Evolutionary conservation across 257 asterid genomes (phyloP), one percentile per base, ranked within the genome.

Genomic region (Paraleonurus japonicus): DNA sequence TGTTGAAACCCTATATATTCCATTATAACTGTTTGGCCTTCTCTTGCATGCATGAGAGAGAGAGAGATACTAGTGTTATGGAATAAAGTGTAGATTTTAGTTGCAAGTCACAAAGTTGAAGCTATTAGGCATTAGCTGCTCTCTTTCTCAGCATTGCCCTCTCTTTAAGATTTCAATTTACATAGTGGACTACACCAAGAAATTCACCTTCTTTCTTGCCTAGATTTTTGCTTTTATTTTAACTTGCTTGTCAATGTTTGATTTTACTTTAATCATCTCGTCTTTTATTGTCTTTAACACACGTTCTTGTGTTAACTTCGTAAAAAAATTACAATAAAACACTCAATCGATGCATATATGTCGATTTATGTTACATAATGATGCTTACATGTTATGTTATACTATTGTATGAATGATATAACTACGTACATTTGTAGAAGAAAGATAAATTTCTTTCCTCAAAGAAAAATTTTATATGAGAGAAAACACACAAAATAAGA

Each of bases 101-200:
- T 59, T 48, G 75, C 78, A 77, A 59, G 81, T 67, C 63, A 78
- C 81, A 78, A 78, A 78, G 54, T 67, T 72, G 60, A 61, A 67
- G 16, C 70, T 60, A 13, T 22, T 23, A 3, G 26, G 3, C 22
- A 51, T 63, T 48, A n/a, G 22, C 69, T 53, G 10, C 24, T 51
- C 59, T 51, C 27, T 51, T 74, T 41, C 60, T 43, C 16, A 24
- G 47, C 30, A n/a, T n/a, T 60, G 35, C 7, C 7, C 30, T 6
- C 23, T 23, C 71, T 37, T 62, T 63, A 39, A 73, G 33, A 63
- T 43, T 51, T 22, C 16, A 11, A 17, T 20, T 35, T 69, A 10
- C 15, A 8, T 19, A 19, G 69, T 64, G 69, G 69, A 64, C 55
- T 22, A 43, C 24, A 59, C 57, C 27, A 11, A 50, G 17, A 47